Evolutionary conservation across 768 basidiomycete species (phyloP).

Genomic region (Crepidotus variabilis): DNA sequence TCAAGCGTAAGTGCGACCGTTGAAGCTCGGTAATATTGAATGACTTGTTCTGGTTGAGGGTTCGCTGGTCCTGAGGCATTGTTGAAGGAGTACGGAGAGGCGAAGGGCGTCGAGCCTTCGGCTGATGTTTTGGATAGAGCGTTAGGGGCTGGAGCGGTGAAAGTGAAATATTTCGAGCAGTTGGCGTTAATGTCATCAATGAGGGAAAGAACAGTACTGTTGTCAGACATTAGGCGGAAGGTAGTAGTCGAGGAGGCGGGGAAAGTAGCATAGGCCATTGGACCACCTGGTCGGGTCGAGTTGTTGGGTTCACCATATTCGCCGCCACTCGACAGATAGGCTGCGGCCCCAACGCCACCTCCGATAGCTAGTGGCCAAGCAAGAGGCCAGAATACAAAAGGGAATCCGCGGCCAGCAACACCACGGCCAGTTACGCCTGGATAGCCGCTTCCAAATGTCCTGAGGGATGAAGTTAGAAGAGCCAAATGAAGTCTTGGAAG

Average conservation of each 20-base stretch:
- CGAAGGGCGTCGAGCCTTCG: conserved; percentile 10
- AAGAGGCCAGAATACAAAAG: conserved; percentile 66
- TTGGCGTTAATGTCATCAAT: conserved; percentile 37
- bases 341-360: conserved; percentile 15
- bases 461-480: conserved; percentile 17
- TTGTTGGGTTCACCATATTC: conserved; percentile 34
- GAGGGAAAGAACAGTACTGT: conserved; percentile 40
- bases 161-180: conserved; percentile 30
- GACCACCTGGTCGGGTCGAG: conserved; percentile 46
- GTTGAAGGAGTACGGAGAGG: conserved; percentile 23
- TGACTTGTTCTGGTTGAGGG: conserved; percentile 43
- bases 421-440: conserved; percentile 38
- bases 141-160: conserved; percentile 7
- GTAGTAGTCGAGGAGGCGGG: conserved; percentile 32
- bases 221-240: conserved; percentile 47
- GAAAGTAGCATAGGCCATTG: conserved; percentile 41
- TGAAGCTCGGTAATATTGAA: conserved; percentile 72
- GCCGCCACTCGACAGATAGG: conserved; percentile 23
- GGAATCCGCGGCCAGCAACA: conserved; percentile 49
- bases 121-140: not conserved
- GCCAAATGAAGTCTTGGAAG: not conserved
- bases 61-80: conserved; percentile 29
- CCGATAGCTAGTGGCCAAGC: conserved; percentile 34
- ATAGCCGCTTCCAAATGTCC: conserved; percentile 63
- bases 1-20: conserved; percentile 59